Evolutionary conservation across 2,329 filamentous ascomycete genomes (phyloP), one percentile per base, ranked within the genome.

Genomic region (Cladorrhinum sp.): DNA sequence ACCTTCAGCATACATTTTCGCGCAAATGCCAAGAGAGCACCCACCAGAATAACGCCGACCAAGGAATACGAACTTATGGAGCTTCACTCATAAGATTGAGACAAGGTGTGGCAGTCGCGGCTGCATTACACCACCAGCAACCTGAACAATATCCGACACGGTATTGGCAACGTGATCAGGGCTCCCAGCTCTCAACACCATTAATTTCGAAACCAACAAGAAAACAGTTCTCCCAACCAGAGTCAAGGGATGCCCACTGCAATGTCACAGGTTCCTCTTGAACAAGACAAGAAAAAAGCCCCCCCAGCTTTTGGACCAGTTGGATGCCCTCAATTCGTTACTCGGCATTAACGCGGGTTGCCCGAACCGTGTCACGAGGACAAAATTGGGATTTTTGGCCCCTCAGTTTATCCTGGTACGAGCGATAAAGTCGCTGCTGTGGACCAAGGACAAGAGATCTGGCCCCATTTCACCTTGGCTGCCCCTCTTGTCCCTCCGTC

Each of bases 361-460:
- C 21, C 55, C 54, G 60, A 62, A 62, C 28, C 12, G 53, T 58
- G 63, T 68, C 67, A 68, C 67, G 67, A 64, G 67, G 67, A 63
- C 67, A 59, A 46, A 65, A 57, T 62, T 42, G 61, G 60, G 60
- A 48, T 62, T 62, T 20, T 46, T 46, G 52, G 51, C 56, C 42
- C 42, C 59, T 58, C 59, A 55, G 26, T n/a, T 58, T 21, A 48
- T 33, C 57, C 55, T 10, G 30, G 55, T 46, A 20, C 53, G 18
- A 58, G 62, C 59, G 66, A 62, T 62, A 62, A 55, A 57, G 55
- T 55, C 62, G 60, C 57, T 58, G 51, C 39, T 63, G 49, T 48
- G n/a, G 28, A 28, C 46, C 52, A 63, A 57, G 62, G 62, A 56
- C 49, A 10, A 48, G 33, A 59, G 33, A 59, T 57, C 57, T 60